These are phyloP conservation scores for Hansenula anomala DNA, from an alignment of 1,139 yeast species.

Conservation along the genomic window DNA sequence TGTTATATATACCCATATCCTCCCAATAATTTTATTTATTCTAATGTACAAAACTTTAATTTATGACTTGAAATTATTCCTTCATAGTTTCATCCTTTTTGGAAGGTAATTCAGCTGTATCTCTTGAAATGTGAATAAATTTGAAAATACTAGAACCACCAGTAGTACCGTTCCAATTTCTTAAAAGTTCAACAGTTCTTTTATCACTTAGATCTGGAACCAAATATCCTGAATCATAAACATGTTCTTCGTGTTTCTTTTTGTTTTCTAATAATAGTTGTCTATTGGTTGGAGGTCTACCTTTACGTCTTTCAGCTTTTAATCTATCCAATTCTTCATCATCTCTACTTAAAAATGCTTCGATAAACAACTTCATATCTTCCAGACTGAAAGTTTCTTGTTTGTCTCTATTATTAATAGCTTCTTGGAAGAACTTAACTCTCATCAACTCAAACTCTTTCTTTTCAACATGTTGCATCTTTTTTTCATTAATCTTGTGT, in stretches of 20 bases:
- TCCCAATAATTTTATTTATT: too few species aligned
- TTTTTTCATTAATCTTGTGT: slow-evolving; percentile 56
- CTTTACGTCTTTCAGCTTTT: slow-evolving; percentile 64
- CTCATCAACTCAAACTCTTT: slow-evolving; percentile 54
- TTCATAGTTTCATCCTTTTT: slow-evolving; percentile 12
- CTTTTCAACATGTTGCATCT: slow-evolving; percentile 49
- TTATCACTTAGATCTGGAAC: slow-evolving; percentile 69
- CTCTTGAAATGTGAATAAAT: slow-evolving; percentile 27
- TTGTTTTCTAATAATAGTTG: slow-evolving; percentile 65
- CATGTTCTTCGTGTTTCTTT: slow-evolving; percentile 52
- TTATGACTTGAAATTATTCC: background rate
- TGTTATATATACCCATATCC: background rate
- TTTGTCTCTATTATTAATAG: slow-evolving; percentile 41
- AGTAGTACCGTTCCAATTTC: slow-evolving; percentile 75
- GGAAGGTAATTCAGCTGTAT: slow-evolving; percentile 11
- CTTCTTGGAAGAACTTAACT: slow-evolving; percentile 61
- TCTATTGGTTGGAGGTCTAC: slow-evolving; percentile 75
- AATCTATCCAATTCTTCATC: slow-evolving; percentile 65
- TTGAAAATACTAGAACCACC: slow-evolving; percentile 74
- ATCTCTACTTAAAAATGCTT: slow-evolving; percentile 61
- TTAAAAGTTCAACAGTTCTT: slow-evolving; percentile 52
- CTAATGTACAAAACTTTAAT: slow-evolving; percentile 1
- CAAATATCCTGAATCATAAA: slow-evolving; percentile 64
- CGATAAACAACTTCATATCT: slow-evolving; percentile 59
- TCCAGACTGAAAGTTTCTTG: slow-evolving; percentile 42